Evolutionary conservation across 306 rosid species (phyloP), one percentile per base, ranked within the genome.

Genomic region (Cucurbita maxima): DNA sequence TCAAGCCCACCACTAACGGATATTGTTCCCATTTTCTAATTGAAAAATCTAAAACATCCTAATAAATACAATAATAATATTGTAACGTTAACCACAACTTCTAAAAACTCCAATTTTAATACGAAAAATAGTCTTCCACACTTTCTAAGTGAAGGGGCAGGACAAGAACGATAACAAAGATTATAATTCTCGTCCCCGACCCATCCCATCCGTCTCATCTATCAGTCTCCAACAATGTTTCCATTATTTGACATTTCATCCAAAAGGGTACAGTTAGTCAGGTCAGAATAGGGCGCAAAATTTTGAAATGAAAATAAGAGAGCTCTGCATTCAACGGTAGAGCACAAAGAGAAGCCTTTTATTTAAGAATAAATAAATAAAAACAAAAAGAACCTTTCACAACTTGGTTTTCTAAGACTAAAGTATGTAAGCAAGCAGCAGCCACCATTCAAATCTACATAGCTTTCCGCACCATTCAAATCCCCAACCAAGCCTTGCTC

Each of bases 391-490:
- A 77, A 30, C 34, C 71, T 75, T 83, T 64, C 81, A 80, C 83
- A 84, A 74, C 72, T 73, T 74, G 80, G 75, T 80, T 73, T 81
- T 83, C 88, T 86, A 83, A 80, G 74, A 82, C 88, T 47, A 81
- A 83, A 75, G 77, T 85, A 81, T 79, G 82, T 82, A 76, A 76
- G 34, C 3, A 30, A 30, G 34, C 34, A 30, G 34, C 3, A 82
- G 44, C 76, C 83, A 80, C 80, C 77, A 62, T 81, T 81, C 71
- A 82, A 83, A 88, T 87, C 85, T 92, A 92, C 95, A 84, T 75
- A 73, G 79, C 83, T 84, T 86, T 84, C 83, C 55, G 78, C 79
- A 80, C 77, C 87, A 82, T 80, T 30, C 34, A 30, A 30, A 30
- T 30, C 34, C 2, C 34, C 34, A 30, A 30, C 34, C 34, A 30